phyloP scores from a whole-genome alignment of 1,139 yeast species.

The Insectozyma bohioensis region DNA sequence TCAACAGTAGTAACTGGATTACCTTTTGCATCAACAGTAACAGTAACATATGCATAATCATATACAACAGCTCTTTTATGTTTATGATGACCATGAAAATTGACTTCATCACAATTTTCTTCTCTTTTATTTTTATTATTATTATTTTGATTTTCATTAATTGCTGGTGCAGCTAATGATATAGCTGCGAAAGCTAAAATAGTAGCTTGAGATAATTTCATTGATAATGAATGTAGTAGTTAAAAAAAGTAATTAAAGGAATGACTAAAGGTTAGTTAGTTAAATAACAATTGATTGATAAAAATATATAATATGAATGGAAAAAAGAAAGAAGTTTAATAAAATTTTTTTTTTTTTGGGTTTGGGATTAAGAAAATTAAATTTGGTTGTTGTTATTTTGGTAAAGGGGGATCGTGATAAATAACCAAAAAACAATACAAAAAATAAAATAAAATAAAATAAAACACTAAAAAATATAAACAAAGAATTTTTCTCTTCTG shows the following conservation, averaged over 20 bases:
- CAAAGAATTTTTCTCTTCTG: too few relatives aligned
- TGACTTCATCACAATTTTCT: constrained; percentile 39
- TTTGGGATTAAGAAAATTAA: too few relatives aligned
- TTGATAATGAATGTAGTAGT: constrained; percentile 11
- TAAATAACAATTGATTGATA: too few relatives aligned
- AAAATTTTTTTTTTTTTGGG: not conserved
- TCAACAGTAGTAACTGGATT: constrained; percentile 20
- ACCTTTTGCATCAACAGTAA: constrained; percentile 42
- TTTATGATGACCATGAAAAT: constrained; percentile 42
- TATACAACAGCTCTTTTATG: constrained; percentile 43
- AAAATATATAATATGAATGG: too few relatives aligned
- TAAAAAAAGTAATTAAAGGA: constrained; percentile 9
- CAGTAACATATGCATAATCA: constrained; percentile 43
- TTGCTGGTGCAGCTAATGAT: constrained; percentile 49
- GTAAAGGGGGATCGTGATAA: too few relatives aligned
- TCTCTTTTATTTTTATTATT: constrained; percentile 16
- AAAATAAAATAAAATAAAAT: too few relatives aligned
- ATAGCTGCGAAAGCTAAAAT: constrained; percentile 41
- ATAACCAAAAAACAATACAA: too few relatives aligned
- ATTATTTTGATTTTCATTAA: constrained; percentile 24
- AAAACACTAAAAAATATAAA: too few relatives aligned
- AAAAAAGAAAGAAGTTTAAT: not conserved
- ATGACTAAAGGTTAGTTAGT: constrained; percentile 13
- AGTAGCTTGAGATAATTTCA: constrained; percentile 33
- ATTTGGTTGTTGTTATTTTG: too few relatives aligned